These are phyloP conservation scores for Colletotrichum musicola DNA, from an alignment of 2,329 filamentous ascomycete genomes.

Conservation along the genomic window DNA sequence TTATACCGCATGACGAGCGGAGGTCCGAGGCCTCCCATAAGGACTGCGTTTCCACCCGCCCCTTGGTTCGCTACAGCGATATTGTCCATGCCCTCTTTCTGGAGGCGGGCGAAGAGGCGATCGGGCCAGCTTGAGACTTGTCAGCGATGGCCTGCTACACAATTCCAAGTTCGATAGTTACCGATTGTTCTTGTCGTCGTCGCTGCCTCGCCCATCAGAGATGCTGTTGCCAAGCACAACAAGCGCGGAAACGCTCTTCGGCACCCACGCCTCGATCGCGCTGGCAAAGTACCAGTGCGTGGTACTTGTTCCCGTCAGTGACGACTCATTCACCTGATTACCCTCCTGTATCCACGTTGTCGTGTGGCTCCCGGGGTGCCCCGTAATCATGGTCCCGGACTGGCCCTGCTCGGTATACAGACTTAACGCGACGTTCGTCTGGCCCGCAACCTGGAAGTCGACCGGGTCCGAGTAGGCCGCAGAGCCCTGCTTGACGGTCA, in stretches of 20 bases:
- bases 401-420: slow-evolving; percentile 71
- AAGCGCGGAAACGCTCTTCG: slow-evolving; percentile 57
- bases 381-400: slow-evolving; percentile 67
- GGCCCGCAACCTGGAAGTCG: slow-evolving; percentile 62
- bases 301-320: slow-evolving; percentile 56
- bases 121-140: slow-evolving; percentile 64
- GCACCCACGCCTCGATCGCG: slow-evolving; percentile 68
- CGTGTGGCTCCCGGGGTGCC: slow-evolving; percentile 74
- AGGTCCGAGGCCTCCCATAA: slow-evolving; percentile 72
- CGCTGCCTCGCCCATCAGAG: slow-evolving; percentile 75
- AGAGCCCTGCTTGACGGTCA: slow-evolving; percentile 67
- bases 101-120: slow-evolving; percentile 64
- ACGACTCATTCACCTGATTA: slow-evolving; percentile 63
- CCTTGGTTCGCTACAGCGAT: slow-evolving; percentile 74
- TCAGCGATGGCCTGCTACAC: slow-evolving; percentile 4
- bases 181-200: slow-evolving; percentile 70
- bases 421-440: slow-evolving; percentile 67
- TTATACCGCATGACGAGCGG: slow-evolving; percentile 71
- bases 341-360: slow-evolving; percentile 71
- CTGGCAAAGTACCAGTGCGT: slow-evolving; percentile 70
- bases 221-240: slow-evolving; percentile 75
- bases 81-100: slow-evolving; percentile 58
- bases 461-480: slow-evolving; percentile 73
- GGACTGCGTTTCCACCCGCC: slow-evolving; percentile 76
- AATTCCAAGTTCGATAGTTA: slow-evolving; percentile 38